phyloP scores from a whole-genome alignment of 2,329 filamentous ascomycete genomes.

The Monilinia polystroma region DNA sequence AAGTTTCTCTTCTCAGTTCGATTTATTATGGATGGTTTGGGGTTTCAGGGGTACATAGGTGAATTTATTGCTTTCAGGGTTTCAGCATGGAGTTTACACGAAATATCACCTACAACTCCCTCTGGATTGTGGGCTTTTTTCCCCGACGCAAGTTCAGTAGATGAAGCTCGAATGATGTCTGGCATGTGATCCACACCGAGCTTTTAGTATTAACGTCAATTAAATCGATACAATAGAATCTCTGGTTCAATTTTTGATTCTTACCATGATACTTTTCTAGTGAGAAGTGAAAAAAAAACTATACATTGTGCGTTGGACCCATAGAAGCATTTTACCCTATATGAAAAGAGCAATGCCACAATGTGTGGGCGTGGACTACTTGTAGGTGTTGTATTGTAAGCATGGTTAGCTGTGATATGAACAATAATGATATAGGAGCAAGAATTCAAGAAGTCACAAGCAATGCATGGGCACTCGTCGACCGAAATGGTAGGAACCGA shows the following conservation, averaged over 20 bases:
- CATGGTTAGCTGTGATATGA: no score
- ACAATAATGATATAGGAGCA: no score
- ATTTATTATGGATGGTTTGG: constrained; percentile 38
- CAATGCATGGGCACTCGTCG: no score
- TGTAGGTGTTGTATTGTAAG: no score
- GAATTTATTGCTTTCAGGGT: constrained; percentile 9
- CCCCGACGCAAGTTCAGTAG: neutral
- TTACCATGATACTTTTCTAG: no score
- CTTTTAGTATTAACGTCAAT: neutral
- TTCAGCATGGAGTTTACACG: constrained; percentile 11
- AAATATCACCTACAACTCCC: neutral
- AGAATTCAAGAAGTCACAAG: no score
- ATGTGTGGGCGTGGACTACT: no score
- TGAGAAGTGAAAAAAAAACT: no score
- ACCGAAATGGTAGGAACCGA: no score
- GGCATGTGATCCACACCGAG: constrained; percentile 4
- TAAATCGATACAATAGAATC: neutral
- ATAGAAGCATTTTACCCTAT: no score
- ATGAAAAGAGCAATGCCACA: no score
- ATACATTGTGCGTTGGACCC: no score
- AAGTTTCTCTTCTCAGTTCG: constrained; percentile 31
- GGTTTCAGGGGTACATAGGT: constrained; percentile 28
- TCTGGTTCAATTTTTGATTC: neutral
- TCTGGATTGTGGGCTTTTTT: neutral
- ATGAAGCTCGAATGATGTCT: neutral